Evolutionary conservation across 805 yeast genomes (phyloP).

Genomic region (Zygotorulaspora chibaensis): DNA sequence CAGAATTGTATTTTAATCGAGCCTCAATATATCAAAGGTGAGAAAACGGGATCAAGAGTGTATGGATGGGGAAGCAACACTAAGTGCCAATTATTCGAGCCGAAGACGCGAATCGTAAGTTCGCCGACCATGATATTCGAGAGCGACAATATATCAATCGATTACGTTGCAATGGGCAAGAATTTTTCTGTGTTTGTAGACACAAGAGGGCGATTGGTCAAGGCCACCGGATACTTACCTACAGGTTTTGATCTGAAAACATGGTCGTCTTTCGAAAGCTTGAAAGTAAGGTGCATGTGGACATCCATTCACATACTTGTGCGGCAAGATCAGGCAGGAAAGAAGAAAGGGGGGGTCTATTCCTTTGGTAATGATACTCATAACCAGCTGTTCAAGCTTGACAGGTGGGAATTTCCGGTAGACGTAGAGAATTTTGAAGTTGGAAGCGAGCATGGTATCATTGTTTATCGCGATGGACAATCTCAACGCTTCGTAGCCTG

Average conservation of each 20-base stretch:
- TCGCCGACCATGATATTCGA: slow-evolving; percentile 20
- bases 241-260: slow-evolving; percentile 11
- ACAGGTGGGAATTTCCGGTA: slow-evolving; percentile 4
- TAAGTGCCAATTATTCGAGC: slow-evolving; percentile 43
- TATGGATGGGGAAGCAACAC: slow-evolving; percentile 51
- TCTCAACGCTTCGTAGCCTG: slow-evolving; percentile 42
- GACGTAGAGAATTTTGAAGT: slow-evolving; percentile 35
- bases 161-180: slow-evolving; percentile 28
- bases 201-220: slow-evolving; percentile 12
- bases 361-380: slow-evolving; percentile 77
- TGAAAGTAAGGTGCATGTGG: slow-evolving; percentile 56
- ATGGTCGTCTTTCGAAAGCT: slow-evolving; percentile 9
- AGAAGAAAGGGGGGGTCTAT: slow-evolving; percentile 19
- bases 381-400: slow-evolving; percentile 49
- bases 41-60: slow-evolving; percentile 33
- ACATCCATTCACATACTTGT: slow-evolving; percentile 57
- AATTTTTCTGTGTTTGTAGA: slow-evolving; percentile 25
- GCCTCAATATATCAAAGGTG: slow-evolving; percentile 53
- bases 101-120: slow-evolving; percentile 17
- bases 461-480: slow-evolving; percentile 19
- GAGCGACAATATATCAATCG: slow-evolving; percentile 7
- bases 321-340: neutral
- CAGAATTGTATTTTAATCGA: slow-evolving; percentile 63
- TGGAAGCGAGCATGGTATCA: slow-evolving; percentile 88
- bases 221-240: slow-evolving; percentile 20